Evolutionary conservation across 2,329 filamentous ascomycete genomes (phyloP), one percentile per base, ranked within the genome.

Genomic region (Macrophomina pseudophaseolina): DNA sequence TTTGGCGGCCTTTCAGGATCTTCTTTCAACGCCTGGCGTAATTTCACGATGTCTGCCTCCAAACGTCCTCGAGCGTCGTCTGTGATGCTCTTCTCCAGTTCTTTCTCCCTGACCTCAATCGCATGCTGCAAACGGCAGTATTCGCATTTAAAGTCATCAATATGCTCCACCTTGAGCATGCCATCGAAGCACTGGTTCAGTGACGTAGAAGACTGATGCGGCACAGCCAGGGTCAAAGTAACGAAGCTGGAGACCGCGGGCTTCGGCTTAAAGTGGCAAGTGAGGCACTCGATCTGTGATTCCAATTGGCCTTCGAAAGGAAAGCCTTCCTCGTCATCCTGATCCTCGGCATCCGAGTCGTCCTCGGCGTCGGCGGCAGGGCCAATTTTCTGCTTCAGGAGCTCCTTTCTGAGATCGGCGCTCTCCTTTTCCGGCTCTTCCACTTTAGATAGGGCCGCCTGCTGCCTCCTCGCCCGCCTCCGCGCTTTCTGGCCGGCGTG

Each of bases 131-230:
- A 84, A 28, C 93, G 88, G 75, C 95, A 99, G 79, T 89, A 91
- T 73, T 97, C 95, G 80, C 95, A 99, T 72, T 92, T 94, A 83
- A 96, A 99, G 76, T 97, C 95, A 69, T 98, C 94, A 70, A 99
- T 97, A 76, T 93, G 91, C 78, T 99, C 95, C 0, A 92, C 93
- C 80, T 97, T 97, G 71, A 99, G 90, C 79, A 97, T 90, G 48
- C 91, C 91, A 73, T 99, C 95, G 72, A 99, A 95, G 78, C 95
- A 99, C 8, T 89, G 85, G 74, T 91, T 93, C 16, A 99, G 84
- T 0, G 92, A 90, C 0, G 94, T 94, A 2, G 92, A 91, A 60
- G 78, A 78, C 54, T 90, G 87, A 76, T 95, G 92, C 0, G 95
- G 95, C 3, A 99, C 95, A 73, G 93, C 93, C 64, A 99, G 82